A percentile compares a stretch with the other conserved stretches of the same genome.
Conservation (phyloP, 305 asterid species). For the Striga hermonthica region DNA sequence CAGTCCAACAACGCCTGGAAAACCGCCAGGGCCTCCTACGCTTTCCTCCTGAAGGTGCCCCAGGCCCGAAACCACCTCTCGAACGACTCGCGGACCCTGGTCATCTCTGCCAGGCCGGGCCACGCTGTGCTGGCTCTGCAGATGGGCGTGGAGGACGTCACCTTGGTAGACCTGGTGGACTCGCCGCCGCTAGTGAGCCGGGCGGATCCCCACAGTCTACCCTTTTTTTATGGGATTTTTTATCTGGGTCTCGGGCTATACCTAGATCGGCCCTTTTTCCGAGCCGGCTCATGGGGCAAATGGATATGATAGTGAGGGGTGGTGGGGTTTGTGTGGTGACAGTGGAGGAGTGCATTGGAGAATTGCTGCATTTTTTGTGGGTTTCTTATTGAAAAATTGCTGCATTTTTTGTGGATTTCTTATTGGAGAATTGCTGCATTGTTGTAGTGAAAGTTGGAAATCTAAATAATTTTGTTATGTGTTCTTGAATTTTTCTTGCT, state of each 20-base stretch:
- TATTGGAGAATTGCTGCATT: conserved; percentile 16
- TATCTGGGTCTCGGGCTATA: conserved; percentile 70
- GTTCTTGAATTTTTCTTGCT: too few relatives aligned
- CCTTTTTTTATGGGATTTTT: conserved; percentile 71
- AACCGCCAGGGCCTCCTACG: conserved; percentile 54
- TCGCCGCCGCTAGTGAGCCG: conserved; percentile 74
- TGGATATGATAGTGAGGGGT: conserved; percentile 73
- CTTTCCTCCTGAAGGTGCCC: conserved; percentile 48
- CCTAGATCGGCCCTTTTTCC: conserved; percentile 73
- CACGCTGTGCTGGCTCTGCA: conserved; percentile 68
- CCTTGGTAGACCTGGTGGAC: conserved; percentile 74
- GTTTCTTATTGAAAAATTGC: too few relatives aligned
- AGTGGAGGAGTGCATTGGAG: conserved; percentile 67
- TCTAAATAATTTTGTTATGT: too few relatives aligned
- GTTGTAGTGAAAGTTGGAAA: background rate
- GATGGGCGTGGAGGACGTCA: conserved; percentile 65
- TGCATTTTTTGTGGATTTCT: background rate
- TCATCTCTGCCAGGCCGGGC: conserved; percentile 89
- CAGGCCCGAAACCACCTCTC: conserved; percentile 39
- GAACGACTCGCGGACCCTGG: conserved; percentile 54
- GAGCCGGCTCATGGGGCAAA: conserved; percentile 58
- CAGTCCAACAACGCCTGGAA: conserved; percentile 77
- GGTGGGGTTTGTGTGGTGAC: conserved; percentile 85
- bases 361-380: conserved; percentile 8
- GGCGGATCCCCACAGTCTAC: conserved; percentile 80